phyloP scores from a whole-genome alignment of 805 yeast species.

The Candida endomychidarum region DNA sequence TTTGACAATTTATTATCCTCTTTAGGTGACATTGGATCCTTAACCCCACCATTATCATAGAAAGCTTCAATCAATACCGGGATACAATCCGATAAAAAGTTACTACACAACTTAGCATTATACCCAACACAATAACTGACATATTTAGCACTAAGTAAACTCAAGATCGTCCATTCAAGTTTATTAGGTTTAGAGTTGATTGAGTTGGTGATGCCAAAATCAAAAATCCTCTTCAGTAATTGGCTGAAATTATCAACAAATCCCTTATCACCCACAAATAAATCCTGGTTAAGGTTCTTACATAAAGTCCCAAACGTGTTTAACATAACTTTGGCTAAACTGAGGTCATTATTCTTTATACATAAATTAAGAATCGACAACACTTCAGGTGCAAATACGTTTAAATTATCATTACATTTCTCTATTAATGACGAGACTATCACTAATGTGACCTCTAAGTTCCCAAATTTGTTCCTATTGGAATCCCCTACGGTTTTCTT shows the following conservation, averaged over 20 bases:
- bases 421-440: slow-evolving; percentile 68
- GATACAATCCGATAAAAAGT: slow-evolving; percentile 33
- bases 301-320: slow-evolving; percentile 47
- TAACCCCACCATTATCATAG: no score
- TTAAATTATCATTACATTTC: slow-evolving; percentile 79
- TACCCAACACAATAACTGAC: slow-evolving; percentile 40
- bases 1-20: slow-evolving; percentile 29
- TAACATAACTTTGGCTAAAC: slow-evolving; percentile 54
- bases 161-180: slow-evolving; percentile 47
- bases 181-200: slow-evolving; percentile 26
- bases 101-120: slow-evolving; percentile 27
- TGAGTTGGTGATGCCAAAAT: slow-evolving; percentile 14
- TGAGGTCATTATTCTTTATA: slow-evolving; percentile 56
- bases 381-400: slow-evolving; percentile 72
- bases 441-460: slow-evolving; percentile 76
- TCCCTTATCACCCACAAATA: slow-evolving; percentile 63
- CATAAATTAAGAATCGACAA: slow-evolving; percentile 57
- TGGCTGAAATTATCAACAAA: slow-evolving; percentile 50
- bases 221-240: slow-evolving; percentile 24
- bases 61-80: slow-evolving; percentile 40
- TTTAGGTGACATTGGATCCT: no score
- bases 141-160: slow-evolving; percentile 40
- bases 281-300: slow-evolving; percentile 54
- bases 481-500: slow-evolving; percentile 63
- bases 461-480: slow-evolving; percentile 65